A percentile compares a stretch with the other conserved stretches of the same genome.
Evolutionary conservation across 495 filamentous ascomycete species (phyloP).

Genomic region (Daldinia caldariorum): DNA sequence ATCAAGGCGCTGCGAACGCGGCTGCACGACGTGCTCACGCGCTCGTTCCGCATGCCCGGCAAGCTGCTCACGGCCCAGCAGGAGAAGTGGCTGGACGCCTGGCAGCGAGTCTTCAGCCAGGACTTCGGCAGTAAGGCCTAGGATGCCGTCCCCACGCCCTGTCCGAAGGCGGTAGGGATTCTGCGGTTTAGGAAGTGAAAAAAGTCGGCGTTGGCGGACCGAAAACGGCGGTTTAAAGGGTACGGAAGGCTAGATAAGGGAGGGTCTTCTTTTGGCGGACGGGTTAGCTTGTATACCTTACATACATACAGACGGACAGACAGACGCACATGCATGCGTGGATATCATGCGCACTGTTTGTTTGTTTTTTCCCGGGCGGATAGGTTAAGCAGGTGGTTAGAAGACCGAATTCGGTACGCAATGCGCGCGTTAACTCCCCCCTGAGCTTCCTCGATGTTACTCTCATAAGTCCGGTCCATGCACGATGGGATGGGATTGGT

Average conservation of each 20-base stretch:
- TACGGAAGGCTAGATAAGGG: too few relatives aligned
- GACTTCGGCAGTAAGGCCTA: conserved; percentile 41
- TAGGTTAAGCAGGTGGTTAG: background rate
- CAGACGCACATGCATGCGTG: background rate
- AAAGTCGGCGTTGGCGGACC: background rate
- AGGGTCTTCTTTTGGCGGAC: too few relatives aligned
- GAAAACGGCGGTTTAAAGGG: background rate
- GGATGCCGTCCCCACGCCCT: background rate
- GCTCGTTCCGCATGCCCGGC: conserved; percentile 77
- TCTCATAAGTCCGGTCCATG: background rate
- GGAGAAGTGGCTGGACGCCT: conserved; percentile 78
- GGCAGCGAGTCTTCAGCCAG: conserved; percentile 61
- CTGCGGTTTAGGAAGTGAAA: background rate
- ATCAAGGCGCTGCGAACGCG: conserved; percentile 77
- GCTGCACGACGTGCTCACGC: conserved; percentile 74
- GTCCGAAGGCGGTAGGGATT: background rate
- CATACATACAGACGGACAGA: background rate
- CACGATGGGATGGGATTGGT: background rate
- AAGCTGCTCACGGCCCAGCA: conserved; percentile 72
- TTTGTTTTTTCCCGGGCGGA: background rate
- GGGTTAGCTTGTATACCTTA: background rate
- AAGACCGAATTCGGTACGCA: background rate
- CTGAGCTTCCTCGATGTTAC: background rate
- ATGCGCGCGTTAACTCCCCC: background rate
- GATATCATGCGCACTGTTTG: background rate